Base-by-base conservation (phyloP, 75 land plant genomes). In the Larix kaempferi region DNA sequence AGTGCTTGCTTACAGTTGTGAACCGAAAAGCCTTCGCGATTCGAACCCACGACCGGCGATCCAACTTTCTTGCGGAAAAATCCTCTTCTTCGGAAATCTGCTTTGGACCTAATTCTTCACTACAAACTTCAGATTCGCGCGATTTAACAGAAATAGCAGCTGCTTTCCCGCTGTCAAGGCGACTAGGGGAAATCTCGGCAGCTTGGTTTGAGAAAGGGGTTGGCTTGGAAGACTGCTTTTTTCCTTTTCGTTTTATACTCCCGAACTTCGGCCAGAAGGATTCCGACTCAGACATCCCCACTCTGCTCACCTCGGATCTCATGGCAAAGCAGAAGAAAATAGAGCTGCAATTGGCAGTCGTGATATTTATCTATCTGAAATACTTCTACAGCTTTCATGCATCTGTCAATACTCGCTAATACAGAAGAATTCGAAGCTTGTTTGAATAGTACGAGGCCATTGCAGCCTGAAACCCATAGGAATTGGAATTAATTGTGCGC, bases 31-130 rank as follows among this genome's bases (percentile, higher is more conserved):
- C 44, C 21, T 33, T 16, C 10, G 37, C 41, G 49, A 35, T n/a
- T 66, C 71, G 71, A 66, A 66, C 71, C 71, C 71, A 66, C 22
- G 71, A 66, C 71, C 71, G 44, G 7, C 22, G 71, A 35, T 15
- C 17, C 17, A 33, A 33, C 5, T 27, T 29, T 27, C 35, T n/a
- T 6, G 15, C 35, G 10, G 23, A 3, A 4, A 33, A 39, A 6
- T 16, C 71, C 41, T 39, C 41, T 39, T 39, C 41, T 39, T 39
- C 41, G 4, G 41, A 39, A 39, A 39, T 39, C 41, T 3, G 41
- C 41, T 39, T 39, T 39, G 41, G 41, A 39, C 0, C 4, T 39
- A 39, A 39, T 39, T 39, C 41, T 39, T 39, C 41, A 39, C 5
- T 4, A 39, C 41, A 39, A 39, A 39, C 41, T 39, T 39, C 41